phyloP scores from a whole-genome alignment of 2,329 filamentous ascomycete genomes.

The Colletotrichum lupini region DNA sequence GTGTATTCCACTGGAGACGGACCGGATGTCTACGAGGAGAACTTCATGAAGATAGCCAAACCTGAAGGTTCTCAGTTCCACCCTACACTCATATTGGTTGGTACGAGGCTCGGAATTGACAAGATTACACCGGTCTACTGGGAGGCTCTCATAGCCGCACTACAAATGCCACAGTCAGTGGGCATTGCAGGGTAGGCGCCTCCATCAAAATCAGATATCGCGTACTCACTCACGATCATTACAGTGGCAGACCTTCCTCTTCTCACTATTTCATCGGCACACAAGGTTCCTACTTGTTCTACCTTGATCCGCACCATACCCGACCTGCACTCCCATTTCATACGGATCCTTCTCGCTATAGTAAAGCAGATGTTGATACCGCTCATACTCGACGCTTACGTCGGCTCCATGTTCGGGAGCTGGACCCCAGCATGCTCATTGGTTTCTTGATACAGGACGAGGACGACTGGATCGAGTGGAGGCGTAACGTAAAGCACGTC shows the following conservation, averaged over 20 bases:
- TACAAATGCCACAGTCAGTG: conserved; percentile 92
- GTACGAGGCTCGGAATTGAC: conserved; percentile 90
- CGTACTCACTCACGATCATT: conserved; percentile 11
- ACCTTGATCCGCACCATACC: conserved; percentile 93
- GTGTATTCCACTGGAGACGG: conserved; percentile 93
- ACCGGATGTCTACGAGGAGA: conserved; percentile 92
- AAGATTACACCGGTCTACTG: conserved; percentile 95
- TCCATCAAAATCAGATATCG: background rate
- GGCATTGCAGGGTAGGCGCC: conserved; percentile 87
- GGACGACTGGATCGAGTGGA: conserved; percentile 87
- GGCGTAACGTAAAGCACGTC: conserved; percentile 77
- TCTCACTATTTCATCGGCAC: conserved; percentile 75
- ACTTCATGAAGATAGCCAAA: conserved; percentile 81
- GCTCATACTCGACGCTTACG: conserved; percentile 90
- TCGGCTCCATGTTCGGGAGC: conserved; percentile 85
- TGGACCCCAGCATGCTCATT: conserved; percentile 98
- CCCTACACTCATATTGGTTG: conserved; percentile 89
- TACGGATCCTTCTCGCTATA: conserved; percentile 67
- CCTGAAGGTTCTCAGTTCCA: conserved; percentile 74
- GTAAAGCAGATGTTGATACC: conserved; percentile 78
- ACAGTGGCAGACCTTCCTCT: conserved; percentile 88
- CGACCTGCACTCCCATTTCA: conserved; percentile 78
- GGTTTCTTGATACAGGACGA: conserved; percentile 88
- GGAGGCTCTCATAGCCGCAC: conserved; percentile 85
- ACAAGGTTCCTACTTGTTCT: conserved; percentile 84